phyloP scores from a whole-genome alignment of 2,329 filamentous ascomycete genomes.

The Neocucurbitaria cava region DNA sequence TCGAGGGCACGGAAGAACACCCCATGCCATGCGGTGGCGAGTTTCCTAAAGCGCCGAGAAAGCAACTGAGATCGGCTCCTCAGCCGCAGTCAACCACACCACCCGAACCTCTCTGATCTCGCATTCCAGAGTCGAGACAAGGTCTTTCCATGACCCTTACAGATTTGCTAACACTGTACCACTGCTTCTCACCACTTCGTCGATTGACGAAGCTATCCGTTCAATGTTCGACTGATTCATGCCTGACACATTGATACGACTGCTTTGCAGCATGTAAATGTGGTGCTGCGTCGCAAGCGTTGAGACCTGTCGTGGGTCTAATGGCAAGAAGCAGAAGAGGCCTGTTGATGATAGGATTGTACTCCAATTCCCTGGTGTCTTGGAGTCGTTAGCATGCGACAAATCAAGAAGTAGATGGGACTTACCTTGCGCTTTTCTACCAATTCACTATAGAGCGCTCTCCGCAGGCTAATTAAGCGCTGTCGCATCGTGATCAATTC shows the following conservation, averaged over 20 bases:
- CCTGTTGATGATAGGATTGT: slow-evolving; percentile 23
- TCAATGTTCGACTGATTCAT: slow-evolving; percentile 27
- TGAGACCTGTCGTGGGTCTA: slow-evolving; percentile 21
- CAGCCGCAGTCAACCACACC: not conserved
- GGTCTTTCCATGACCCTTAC: not conserved
- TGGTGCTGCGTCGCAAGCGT: slow-evolving; percentile 22
- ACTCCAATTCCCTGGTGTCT: slow-evolving; percentile 30
- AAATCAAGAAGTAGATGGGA: not conserved
- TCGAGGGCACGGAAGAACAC: not conserved
- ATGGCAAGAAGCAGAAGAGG: slow-evolving; percentile 31
- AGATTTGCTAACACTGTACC: not conserved
- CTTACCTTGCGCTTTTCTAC: slow-evolving; percentile 17
- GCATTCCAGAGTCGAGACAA: not conserved
- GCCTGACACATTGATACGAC: slow-evolving; percentile 35
- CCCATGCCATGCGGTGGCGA: not conserved
- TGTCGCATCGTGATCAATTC: slow-evolving; percentile 20
- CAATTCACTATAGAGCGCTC: slow-evolving; percentile 11
- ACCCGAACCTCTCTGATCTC: too few species aligned
- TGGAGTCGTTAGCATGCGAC: slow-evolving; percentile 1
- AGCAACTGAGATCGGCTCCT: not conserved
- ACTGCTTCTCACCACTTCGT: slow-evolving; percentile 14
- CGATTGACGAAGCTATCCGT: slow-evolving; percentile 25
- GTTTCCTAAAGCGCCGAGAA: not conserved
- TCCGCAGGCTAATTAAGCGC: slow-evolving; percentile 16
- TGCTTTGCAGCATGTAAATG: slow-evolving; percentile 31